Evolutionary conservation across 176 grass and related monocot species (phyloP), one percentile per base, ranked within the genome.

Genomic region (Stipa capillata): DNA sequence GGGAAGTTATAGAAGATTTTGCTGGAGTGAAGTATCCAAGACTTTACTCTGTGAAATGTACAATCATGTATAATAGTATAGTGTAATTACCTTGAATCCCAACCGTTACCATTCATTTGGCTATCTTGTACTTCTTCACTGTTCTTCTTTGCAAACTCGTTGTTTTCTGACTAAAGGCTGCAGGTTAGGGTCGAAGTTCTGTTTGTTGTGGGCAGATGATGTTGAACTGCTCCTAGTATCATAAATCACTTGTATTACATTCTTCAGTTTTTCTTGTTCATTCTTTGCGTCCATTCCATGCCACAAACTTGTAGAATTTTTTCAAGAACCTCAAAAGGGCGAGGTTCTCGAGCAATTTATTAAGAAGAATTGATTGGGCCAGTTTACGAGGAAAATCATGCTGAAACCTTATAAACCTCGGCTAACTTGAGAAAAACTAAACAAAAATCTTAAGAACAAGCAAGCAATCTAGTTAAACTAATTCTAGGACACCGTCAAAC

Each of bases 41-140:
- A 64, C 70, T 84, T 80, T 51, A 76, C 53, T 84, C 51, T 75
- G 3, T 79, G 39, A 74, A 84, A 57, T 84, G 66, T 85, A 85
- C 63, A 81, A 52, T 61, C 34, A 43, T 60, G 43, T 89, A 64
- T 70, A 89, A 31, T 34, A 73, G 67, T 88, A 51, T 79, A 79
- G 80, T 59, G 21, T 29, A 84, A 44, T 80, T 23, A 76, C 76
- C 18, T 69, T 32, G 2, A 25, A 65, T 77, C 33, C 56, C 58
- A 50, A 48, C 21, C 25, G 48, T 73, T 56, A 7, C n/a, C 29
- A 74, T 58, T 16, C 13, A 72, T 48, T 36, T 72, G 44, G 55
- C 73, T 83, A 27, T 41, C 48, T 33, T 71, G 65, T 60, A 27
- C 20, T 50, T 68, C 29, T 67, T 69, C 40, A 40, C 21, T 59